Conservation (phyloP, 208 protist genomes). For the Leishmania braziliensis region DNA sequence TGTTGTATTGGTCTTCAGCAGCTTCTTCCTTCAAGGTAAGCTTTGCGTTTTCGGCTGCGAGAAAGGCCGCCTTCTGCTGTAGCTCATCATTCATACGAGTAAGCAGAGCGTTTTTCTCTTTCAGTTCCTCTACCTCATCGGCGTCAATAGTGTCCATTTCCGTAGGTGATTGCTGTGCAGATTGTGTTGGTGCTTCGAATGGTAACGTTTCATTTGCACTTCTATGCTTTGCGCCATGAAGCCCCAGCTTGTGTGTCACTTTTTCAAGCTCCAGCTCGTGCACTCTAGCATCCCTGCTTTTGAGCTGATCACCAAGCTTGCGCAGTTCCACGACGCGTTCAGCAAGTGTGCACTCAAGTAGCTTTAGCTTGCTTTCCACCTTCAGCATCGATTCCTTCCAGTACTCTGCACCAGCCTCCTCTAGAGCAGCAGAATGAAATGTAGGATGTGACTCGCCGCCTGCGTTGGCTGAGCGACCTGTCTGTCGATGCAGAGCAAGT, state of each 20-base stretch:
- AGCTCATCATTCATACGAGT: conserved; percentile 26
- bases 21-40: conserved; percentile 12
- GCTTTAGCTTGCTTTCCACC: conserved; percentile 17
- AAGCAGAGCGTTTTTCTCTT: conserved; percentile 17
- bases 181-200: background rate
- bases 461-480: background rate
- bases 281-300: conserved; percentile 20
- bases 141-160: background rate
- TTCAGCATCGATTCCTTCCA: conserved; percentile 17
- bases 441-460: background rate
- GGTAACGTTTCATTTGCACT: background rate
- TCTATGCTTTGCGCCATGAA: background rate
- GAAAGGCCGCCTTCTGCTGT: conserved; percentile 30
- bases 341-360: conserved; percentile 36
- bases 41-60: conserved; percentile 27
- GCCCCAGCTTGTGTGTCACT: background rate
- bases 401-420: conserved; percentile 11
- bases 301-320: conserved; percentile 14
- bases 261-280: conserved; percentile 18
- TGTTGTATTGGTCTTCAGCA: conserved; percentile 35
- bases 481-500: conserved; percentile 12
- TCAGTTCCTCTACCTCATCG: conserved; percentile 21
- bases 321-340: conserved; percentile 22
- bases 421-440: background rate
- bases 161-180: background rate